Evolutionary conservation across 2,329 filamentous ascomycete species (phyloP).

Genomic region (Fusarium avenaceum): DNA sequence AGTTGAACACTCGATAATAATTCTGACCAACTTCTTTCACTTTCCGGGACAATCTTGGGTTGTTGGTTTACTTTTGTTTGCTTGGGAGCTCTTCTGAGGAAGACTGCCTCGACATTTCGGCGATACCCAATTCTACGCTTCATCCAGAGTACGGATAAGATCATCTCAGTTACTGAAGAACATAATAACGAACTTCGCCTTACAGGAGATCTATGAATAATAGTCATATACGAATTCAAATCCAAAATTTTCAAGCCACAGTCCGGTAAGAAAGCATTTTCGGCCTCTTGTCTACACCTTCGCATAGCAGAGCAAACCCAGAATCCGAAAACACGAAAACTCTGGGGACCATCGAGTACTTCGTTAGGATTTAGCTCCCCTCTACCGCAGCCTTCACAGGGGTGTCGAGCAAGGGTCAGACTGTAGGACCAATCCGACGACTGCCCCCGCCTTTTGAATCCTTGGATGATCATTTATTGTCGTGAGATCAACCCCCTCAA

Average conservation of each 20-base stretch:
- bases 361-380: conserved; percentile 38
- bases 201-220: neutral
- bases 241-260: neutral
- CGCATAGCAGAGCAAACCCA: conserved; percentile 30
- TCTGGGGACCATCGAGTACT: conserved; percentile 39
- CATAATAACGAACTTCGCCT: neutral
- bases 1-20: neutral
- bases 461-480: conserved; percentile 18
- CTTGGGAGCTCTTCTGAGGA: neutral
- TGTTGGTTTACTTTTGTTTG: neutral
- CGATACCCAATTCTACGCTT: conserved; percentile 20
- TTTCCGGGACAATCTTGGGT: neutral
- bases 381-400: conserved; percentile 1
- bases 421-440: conserved; percentile 7
- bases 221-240: neutral
- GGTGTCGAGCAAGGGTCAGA: neutral
- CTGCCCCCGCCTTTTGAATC: conserved; percentile 23
- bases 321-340: conserved; percentile 33
- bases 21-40: neutral
- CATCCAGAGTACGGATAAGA: too few relatives aligned
- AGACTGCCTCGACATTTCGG: neutral
- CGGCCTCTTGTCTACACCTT: neutral
- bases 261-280: neutral
- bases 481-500: conserved; percentile 6
- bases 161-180: too few relatives aligned